Evolutionary conservation across 108 stramenopile genomes (phyloP), one percentile per base, ranked within the genome.

Genomic region (Nannochloropsis gaditana): DNA sequence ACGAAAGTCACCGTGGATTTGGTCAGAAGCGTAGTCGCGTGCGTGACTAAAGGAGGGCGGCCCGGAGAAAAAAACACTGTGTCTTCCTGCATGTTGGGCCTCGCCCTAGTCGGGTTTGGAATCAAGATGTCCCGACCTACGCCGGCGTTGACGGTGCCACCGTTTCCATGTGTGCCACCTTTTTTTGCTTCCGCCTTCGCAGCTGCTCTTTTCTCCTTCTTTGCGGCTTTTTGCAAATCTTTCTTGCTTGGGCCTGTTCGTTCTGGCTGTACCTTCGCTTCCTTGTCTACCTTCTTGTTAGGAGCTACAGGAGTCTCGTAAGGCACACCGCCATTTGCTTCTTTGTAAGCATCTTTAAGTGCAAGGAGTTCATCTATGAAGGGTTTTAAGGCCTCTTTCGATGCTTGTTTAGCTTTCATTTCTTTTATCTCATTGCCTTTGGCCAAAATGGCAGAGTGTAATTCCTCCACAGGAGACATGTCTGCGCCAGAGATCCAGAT

Each of bases 151-250:
- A 31, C 31, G 31, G 31, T 31, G 31, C 31, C 31, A 19, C 88
- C 79, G 44, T 89, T 82, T 44, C 44, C 83, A 50, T 80, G 44
- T 80, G 43, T 6, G 11, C 45, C 79, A 21, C 59, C 41, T 11
- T 42, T 41, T 44, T 43, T n/a, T 21, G 44, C 87, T 11, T 41
- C 93, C 5, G 91, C 93, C 90, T 95, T 94, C 43, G 91, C 91
- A 9, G 93, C 95, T 73, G 93, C 91, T 83, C 93, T 93, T 79
- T 93, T 94, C 4, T 93, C 95, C 87, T 95, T 94, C 87, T 96
- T 96, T 17, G 93, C 92, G 42, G 93, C 93, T 90, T 94, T 95
- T 50, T 88, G 86, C 31, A 44, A 84, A n/a, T 87, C 88, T 79
- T 84, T 88, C 85, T 86, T 82, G 42, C 19, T 43, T 21, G 41